These are phyloP conservation scores for Rhodotorula sp. DNA, from an alignment of 1,284 basidiomycete genomes.

Conservation along the genomic window DNA sequence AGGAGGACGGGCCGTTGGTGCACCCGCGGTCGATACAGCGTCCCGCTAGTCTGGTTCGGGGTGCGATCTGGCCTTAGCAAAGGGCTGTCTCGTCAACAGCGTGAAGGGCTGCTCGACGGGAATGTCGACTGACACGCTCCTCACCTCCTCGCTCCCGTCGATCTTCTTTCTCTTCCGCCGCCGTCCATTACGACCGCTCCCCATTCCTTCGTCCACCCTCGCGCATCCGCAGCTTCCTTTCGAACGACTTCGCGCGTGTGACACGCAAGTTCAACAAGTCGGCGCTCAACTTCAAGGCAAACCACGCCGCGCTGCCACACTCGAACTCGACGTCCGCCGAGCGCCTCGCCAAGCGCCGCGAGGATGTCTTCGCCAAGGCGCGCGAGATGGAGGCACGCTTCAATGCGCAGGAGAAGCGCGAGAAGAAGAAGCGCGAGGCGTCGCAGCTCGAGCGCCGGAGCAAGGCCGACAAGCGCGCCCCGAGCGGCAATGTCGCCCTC, in stretches of 20 bases:
- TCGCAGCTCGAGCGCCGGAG: not conserved
- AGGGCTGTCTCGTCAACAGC: too few species aligned
- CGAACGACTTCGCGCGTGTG: conserved; percentile 30
- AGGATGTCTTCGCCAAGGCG: conserved; percentile 24
- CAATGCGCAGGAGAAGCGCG: not conserved
- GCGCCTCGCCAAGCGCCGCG: conserved; percentile 14
- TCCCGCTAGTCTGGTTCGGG: too few species aligned
- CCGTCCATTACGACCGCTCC: not conserved
- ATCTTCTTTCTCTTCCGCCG: not conserved
- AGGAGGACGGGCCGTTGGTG: too few species aligned
- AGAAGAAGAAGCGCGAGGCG: conserved; percentile 1
- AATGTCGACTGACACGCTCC: too few species aligned
- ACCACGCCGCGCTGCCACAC: conserved; percentile 15
- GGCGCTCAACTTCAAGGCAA: conserved; percentile 26
- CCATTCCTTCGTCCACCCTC: not conserved
- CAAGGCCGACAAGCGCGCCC: conserved; percentile 14
- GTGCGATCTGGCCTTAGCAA: too few species aligned
- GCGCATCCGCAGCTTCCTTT: conserved; percentile 26
- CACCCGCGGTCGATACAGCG: too few species aligned
- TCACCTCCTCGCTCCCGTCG: too few species aligned
- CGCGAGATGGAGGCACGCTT: conserved; percentile 21
- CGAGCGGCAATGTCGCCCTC: conserved; percentile 23
- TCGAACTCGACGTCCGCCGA: not conserved
- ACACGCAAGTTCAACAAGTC: conserved; percentile 23
- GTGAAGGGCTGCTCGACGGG: too few species aligned